phyloP scores from a whole-genome alignment of 257 asterid genomes.

The Forsythia viridissima region DNA sequence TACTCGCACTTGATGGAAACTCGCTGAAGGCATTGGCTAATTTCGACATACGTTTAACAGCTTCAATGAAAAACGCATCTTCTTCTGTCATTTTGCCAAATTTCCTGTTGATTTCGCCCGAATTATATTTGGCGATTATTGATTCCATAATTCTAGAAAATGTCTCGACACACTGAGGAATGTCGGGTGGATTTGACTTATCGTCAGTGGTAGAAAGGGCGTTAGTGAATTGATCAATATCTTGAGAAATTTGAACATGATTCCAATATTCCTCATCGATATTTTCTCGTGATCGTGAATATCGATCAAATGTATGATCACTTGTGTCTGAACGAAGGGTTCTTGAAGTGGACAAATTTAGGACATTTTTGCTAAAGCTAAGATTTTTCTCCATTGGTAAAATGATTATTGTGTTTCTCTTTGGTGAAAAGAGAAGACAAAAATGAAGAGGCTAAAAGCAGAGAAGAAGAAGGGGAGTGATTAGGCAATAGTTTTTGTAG shows the following conservation, averaged over 20 bases:
- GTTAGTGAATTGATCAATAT: conserved; percentile 48
- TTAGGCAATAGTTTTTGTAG: neutral
- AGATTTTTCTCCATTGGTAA: conserved; percentile 40
- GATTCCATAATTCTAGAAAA: conserved; percentile 51
- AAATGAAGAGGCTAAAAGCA: conserved; percentile 15
- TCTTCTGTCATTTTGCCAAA: conserved; percentile 45
- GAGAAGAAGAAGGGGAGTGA: conserved; percentile 5
- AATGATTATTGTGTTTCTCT: neutral
- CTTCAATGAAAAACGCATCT: conserved; percentile 56
- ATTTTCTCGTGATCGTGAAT: neutral
- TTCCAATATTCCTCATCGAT: neutral
- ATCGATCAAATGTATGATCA: conserved; percentile 6
- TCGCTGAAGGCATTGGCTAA: conserved; percentile 41
- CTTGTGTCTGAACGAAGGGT: conserved; percentile 14
- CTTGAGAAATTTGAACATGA: conserved; percentile 23
- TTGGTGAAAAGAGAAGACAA: neutral
- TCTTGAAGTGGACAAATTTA: conserved; percentile 6
- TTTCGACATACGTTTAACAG: conserved; percentile 51
- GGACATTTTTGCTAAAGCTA: conserved; percentile 27
- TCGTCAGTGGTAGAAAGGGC: conserved; percentile 36
- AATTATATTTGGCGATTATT: conserved; percentile 36
- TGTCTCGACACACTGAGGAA: conserved; percentile 48
- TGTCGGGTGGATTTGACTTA: conserved; percentile 38
- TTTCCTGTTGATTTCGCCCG: conserved; percentile 24
- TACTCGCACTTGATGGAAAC: conserved; percentile 38